These are phyloP conservation scores for Macrophomina tecta DNA, from an alignment of 2,329 filamentous ascomycete species.

Conservation along the genomic window DNA sequence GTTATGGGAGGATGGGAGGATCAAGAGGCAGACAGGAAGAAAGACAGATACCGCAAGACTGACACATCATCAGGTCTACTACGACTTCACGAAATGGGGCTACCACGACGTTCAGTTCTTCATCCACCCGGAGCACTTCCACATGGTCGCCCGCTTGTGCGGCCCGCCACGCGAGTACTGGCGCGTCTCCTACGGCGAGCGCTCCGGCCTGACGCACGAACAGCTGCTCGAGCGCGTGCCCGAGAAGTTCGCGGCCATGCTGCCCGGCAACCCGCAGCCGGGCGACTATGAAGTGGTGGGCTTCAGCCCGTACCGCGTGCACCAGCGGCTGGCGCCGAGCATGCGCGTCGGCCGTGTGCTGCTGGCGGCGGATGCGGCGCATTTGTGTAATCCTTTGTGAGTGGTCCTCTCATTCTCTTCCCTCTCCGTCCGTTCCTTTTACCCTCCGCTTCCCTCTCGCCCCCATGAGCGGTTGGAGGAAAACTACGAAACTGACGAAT, in stretches of 20 bases:
- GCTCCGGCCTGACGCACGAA: conserved; percentile 58
- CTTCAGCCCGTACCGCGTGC: conserved; percentile 66
- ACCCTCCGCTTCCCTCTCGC: background rate
- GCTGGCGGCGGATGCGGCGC: conserved; percentile 67
- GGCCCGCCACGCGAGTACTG: conserved; percentile 59
- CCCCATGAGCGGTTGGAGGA: background rate
- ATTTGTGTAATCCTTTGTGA: conserved; percentile 60
- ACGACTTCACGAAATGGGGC: conserved; percentile 59
- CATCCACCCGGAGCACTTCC: conserved; percentile 65
- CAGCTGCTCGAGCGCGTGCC: conserved; percentile 61
- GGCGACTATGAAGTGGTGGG: conserved; percentile 62
- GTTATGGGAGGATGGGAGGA: background rate
- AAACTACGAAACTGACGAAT: background rate
- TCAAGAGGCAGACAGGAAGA: too few relatives aligned
- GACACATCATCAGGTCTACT: conserved; percentile 58
- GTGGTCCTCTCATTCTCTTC: background rate
- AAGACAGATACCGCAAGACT: background rate
- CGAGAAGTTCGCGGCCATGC: conserved; percentile 62
- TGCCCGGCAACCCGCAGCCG: conserved; percentile 66
- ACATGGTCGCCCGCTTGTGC: conserved; percentile 66
- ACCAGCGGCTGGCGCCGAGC: conserved; percentile 63
- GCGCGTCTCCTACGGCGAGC: conserved; percentile 68
- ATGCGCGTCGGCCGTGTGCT: conserved; percentile 65
- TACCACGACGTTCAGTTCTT: conserved; percentile 66
- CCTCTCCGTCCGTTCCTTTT: too few relatives aligned